phyloP scores from a whole-genome alignment of 2,329 filamentous ascomycete genomes.

The Cercospora sp. region DNA sequence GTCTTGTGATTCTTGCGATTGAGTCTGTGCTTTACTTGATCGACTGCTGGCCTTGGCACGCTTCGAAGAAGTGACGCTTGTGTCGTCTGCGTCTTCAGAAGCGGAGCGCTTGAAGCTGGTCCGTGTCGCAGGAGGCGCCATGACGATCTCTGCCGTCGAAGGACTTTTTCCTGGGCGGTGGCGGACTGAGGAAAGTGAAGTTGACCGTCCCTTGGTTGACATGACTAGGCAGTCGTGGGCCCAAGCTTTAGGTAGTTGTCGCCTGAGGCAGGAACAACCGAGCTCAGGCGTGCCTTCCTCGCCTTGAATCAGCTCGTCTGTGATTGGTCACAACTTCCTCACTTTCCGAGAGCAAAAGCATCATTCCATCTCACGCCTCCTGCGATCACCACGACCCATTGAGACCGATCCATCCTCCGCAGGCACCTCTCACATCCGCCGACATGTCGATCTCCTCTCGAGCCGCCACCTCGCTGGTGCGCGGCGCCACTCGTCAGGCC shows the following conservation, averaged over 20 bases:
- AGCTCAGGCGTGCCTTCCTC: neutral
- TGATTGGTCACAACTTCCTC: conserved; percentile 4
- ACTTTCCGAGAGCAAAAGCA: conserved; percentile 8
- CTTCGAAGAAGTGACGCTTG: conserved; percentile 5
- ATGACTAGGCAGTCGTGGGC: conserved; percentile 1
- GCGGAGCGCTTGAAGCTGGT: conserved; percentile 8
- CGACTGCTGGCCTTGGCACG: conserved; percentile 16
- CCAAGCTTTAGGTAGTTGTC: neutral
- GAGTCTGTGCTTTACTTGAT: conserved; percentile 4
- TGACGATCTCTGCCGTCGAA: neutral
- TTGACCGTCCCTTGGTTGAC: neutral
- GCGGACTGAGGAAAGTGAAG: neutral
- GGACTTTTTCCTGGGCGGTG: neutral
- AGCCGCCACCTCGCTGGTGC: conserved; percentile 50
- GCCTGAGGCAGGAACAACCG: neutral
- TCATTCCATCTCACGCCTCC: conserved; percentile 17
- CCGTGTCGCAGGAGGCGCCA: conserved; percentile 11
- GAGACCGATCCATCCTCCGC: conserved; percentile 22
- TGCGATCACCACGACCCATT: conserved; percentile 23
- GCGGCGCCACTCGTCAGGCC: conserved; percentile 49
- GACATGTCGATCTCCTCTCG: conserved; percentile 53
- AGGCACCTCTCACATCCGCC: conserved; percentile 35
- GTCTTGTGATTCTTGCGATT: neutral
- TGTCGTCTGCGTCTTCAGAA: neutral
- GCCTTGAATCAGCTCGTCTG: neutral